Evolutionary conservation across 768 basidiomycete species (phyloP).

Genomic region (Tricholoma hemisulphureum): DNA sequence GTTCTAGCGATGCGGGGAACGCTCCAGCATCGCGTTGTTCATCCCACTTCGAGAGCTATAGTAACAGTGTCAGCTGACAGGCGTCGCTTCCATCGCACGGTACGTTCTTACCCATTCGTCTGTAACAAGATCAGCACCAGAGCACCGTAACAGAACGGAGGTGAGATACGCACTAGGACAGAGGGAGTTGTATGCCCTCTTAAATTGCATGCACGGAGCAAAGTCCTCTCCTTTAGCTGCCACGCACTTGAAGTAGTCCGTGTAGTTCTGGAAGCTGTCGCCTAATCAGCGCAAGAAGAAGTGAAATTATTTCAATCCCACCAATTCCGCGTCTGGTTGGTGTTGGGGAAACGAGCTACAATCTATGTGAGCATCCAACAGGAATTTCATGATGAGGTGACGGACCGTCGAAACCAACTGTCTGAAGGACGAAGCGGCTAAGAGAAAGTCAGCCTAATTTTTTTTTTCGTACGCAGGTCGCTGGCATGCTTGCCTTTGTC

Average conservation of each 20-base stretch:
- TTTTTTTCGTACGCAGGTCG: not conserved
- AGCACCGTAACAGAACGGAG: not conserved
- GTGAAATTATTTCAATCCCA: not conserved
- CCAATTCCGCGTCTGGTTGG: constrained; percentile 98
- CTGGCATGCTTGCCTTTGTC: constrained; percentile 25
- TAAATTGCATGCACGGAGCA: constrained; percentile 99
- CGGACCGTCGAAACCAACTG: constrained; percentile 89
- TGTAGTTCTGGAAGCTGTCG: constrained; percentile 90
- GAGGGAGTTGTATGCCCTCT: constrained; percentile 90
- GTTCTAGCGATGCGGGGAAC: constrained; percentile 89
- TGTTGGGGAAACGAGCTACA: constrained; percentile 84
- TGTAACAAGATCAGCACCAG: constrained; percentile 28
- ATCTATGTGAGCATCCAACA: constrained; percentile 2
- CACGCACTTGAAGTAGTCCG: constrained; percentile 98
- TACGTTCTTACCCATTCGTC: constrained; percentile 82
- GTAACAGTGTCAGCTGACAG: constrained; percentile 12
- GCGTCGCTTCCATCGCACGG: not conserved
- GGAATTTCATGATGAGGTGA: constrained; percentile 18
- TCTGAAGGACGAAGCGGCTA: constrained; percentile 89
- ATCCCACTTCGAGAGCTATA: constrained; percentile 83
- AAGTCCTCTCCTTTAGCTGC: constrained; percentile 97
- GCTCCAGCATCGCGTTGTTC: constrained; percentile 92
- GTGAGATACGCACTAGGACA: constrained; percentile 84
- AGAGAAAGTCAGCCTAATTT: constrained; percentile 18
- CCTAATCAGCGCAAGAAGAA: not conserved